Base-by-base conservation (phyloP, 441 rosid species). In the Sinapis alba region DNA sequence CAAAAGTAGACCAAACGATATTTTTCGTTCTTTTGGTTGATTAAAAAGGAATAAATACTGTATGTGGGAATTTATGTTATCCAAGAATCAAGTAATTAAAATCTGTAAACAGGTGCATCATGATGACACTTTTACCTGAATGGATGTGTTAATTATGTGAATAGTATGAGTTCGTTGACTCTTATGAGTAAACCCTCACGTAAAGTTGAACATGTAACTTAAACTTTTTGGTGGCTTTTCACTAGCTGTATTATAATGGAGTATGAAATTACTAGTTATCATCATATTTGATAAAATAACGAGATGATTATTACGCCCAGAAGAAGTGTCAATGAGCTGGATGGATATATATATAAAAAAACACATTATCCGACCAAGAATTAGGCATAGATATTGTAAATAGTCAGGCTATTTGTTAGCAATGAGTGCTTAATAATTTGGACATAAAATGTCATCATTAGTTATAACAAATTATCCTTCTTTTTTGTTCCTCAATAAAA, bases 401-500 rank as follows among this genome's bases (percentile, higher is more conserved):
- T 58, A 71, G 24, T 70, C n/a, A 56, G 62, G 45, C 62, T 57
- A 13, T 20, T 71, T 58, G 62, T 27, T 65, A 77, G 80, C 73
- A 71, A 71, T 77, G 80, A 77, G 80, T 77, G 76, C 72, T 71
- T 71, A 71, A 77, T 77, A 71, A 77, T 77, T 65, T 77, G 72
- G 5, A 59, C 56, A 36, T 16, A 70, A 54, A 3, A 13, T 58
- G 76, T 60, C 76, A 71, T 77, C 72, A 77, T 77, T 65, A 77
- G 72, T 32, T 58, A 11, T 71, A 34, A 18, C 76, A 58, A 71
- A 65, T 58, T 65, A 43, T 32, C n/a, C 43, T 58, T 65, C 7
- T 69, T 56, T 23, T 9, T 54, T 16, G 5, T 59, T 21, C 41
- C 18, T 57, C 2, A 12, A 67, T 58, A 67, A 47, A 45, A 18